phyloP scores from a whole-genome alignment of 2,329 filamentous ascomycete genomes.

The Cryphonectria japonica region DNA sequence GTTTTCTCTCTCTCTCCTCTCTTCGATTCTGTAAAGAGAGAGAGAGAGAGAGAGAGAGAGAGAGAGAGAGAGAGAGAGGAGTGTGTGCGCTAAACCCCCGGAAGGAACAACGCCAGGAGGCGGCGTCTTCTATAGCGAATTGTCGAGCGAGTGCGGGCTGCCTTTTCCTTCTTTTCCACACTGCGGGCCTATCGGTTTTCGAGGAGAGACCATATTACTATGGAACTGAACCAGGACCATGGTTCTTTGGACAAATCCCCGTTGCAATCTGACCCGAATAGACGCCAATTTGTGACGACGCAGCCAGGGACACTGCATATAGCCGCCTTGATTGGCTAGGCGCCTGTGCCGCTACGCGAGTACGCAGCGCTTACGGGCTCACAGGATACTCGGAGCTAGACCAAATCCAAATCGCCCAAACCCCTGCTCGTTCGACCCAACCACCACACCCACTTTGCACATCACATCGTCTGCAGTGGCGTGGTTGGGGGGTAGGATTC shows the following conservation, averaged over 20 bases:
- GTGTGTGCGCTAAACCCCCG: background rate
- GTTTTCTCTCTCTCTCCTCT: constrained; percentile 1
- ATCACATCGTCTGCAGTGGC: constrained; percentile 6
- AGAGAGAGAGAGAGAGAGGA: no score
- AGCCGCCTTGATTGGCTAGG: constrained; percentile 24
- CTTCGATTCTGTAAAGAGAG: background rate
- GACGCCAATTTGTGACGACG: constrained; percentile 28
- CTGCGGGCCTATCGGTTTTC: background rate
- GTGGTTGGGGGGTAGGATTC: constrained; percentile 4
- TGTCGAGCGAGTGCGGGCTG: background rate
- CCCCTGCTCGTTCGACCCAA: background rate
- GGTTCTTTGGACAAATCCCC: background rate
- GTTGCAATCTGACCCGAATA: background rate
- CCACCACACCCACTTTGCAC: constrained; percentile 6
- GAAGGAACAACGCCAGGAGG: background rate
- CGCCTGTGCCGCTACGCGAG: constrained; percentile 21
- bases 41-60: no score
- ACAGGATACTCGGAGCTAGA: constrained; percentile 19
- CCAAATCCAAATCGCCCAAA: background rate
- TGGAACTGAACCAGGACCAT: background rate
- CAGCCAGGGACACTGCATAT: constrained; percentile 22
- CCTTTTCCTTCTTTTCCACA: background rate
- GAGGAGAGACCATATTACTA: background rate
- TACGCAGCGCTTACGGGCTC: constrained; percentile 25
- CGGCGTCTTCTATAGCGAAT: background rate